A percentile compares a stretch with the other conserved stretches of the same genome.
Evolutionary conservation across 2,329 filamentous ascomycete species (phyloP).

Genomic region (Zymoseptoria passerinii): DNA sequence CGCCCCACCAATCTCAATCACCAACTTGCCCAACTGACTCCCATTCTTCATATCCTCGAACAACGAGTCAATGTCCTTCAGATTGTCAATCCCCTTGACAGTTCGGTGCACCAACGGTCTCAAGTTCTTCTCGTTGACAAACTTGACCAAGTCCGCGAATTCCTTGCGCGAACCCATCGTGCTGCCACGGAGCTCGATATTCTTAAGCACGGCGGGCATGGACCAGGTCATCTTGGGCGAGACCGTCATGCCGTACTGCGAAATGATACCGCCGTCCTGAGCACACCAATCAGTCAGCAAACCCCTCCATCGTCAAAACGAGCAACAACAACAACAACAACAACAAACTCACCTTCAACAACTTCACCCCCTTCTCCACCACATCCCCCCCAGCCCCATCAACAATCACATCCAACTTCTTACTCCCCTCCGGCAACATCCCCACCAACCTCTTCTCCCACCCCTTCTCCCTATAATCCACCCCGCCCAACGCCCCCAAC

Average conservation of each 20-base stretch:
- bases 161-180: constrained; percentile 90
- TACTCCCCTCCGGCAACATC: constrained; percentile 56
- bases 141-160: constrained; percentile 82
- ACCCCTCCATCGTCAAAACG: background rate
- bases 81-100: constrained; percentile 62
- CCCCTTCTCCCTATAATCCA: constrained; percentile 65
- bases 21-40: constrained; percentile 85
- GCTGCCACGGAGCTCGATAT: constrained; percentile 74
- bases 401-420: constrained; percentile 71
- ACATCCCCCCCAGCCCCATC: constrained; percentile 87
- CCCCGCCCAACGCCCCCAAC: constrained; percentile 73
- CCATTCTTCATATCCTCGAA: constrained; percentile 85
- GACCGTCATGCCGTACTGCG: constrained; percentile 85
- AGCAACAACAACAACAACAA: background rate
- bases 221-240: constrained; percentile 76
- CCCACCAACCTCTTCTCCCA: constrained; percentile 71
- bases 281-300: constrained; percentile 6
- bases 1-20: constrained; percentile 55
- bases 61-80: constrained; percentile 69
- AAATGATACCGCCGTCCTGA: constrained; percentile 68
- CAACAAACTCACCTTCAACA: constrained; percentile 54
- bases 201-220: constrained; percentile 77
- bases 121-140: constrained; percentile 66
- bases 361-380: constrained; percentile 55
- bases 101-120: constrained; percentile 64